Base-by-base conservation (phyloP, 176 grass and related monocot genomes). In the Otatea glauca region DNA sequence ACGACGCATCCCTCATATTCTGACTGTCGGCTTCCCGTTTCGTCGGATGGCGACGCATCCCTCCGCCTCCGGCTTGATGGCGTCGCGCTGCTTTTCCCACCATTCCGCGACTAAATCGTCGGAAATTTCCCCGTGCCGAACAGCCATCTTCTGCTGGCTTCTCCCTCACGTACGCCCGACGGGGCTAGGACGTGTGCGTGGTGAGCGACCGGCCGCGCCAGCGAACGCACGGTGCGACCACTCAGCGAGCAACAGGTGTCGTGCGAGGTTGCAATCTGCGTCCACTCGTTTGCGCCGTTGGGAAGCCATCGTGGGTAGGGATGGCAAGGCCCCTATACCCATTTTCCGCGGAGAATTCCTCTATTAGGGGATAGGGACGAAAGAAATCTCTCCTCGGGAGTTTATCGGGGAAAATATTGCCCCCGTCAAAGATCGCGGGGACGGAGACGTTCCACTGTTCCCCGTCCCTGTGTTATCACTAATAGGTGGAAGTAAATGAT, bases 41-140 rank as follows among this genome's bases (percentile, higher is more conserved):
- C 45, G 34, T 12, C 8, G 60, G 82, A 76, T 25, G 72, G 35
- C 82, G 61, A 76, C 72, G 72, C 60, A 60, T 75, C 34, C 58
- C 44, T 75, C 56, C 21, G 21, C 21, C 56, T 12, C 13, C 71
- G 17, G 0, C 59, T 6, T 7, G 35, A 13, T 42, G 67, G 29
- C 50, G 65, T 60, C 11, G 58, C 58, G 9, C 10, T 12, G 4
- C 20, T 9, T 10, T 4, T 0, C 2, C 3, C 20, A 24, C 9
- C 4, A 25, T 61, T 61, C n/a, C 23, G n/a, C 58, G 4, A 5
- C 9, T 25, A 25, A 5, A 24, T 58, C 17, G 50, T 18, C 50
- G 50, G 51, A 4, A 24, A 10, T 9, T 1, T 29, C 60, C 60
- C 11, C 24, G 60, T 29, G 35, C 15, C n/a, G 56, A 24, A 10